A percentile compares a stretch with the other conserved stretches of the same genome.
Conservation (phyloP, 352 stramenopile genomes). For the Lagenidium sp. region DNA sequence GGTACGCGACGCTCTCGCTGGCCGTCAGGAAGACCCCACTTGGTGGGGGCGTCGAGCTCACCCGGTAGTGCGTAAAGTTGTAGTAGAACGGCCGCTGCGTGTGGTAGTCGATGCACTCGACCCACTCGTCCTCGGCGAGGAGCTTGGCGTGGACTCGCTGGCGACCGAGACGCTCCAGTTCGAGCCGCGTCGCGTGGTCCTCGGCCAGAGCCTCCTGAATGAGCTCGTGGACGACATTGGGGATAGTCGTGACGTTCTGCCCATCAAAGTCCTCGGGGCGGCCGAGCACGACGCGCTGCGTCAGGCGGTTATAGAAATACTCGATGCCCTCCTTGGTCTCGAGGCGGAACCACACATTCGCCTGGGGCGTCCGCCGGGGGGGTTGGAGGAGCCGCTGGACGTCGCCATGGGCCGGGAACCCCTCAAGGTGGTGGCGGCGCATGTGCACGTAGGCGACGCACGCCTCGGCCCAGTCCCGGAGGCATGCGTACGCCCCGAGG, state of each 20-base stretch:
- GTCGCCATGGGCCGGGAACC: slow-evolving; percentile 27
- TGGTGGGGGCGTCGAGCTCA: slow-evolving; percentile 23
- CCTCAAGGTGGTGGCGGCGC: slow-evolving; percentile 31
- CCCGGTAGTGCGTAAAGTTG: slow-evolving; percentile 40
- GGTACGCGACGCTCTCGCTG: slow-evolving; percentile 42
- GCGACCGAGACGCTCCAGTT: slow-evolving; percentile 41
- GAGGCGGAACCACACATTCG: slow-evolving; percentile 55
- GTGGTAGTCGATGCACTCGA: slow-evolving; percentile 41
- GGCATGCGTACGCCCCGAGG: slow-evolving; percentile 36
- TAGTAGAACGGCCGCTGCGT: slow-evolving; percentile 55
- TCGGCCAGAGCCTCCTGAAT: slow-evolving; percentile 30
- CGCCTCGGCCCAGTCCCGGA: slow-evolving; percentile 37
- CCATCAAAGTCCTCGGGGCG: slow-evolving; percentile 49
- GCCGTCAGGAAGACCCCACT: slow-evolving; percentile 38
- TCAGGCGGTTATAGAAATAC: slow-evolving; percentile 60
- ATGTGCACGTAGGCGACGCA: slow-evolving; percentile 53
- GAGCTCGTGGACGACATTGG: slow-evolving; percentile 29
- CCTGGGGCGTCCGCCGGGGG: slow-evolving; percentile 33
- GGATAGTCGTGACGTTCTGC: slow-evolving; percentile 29
- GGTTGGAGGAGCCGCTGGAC: slow-evolving; percentile 34
- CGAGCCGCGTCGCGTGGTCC: slow-evolving; percentile 29
- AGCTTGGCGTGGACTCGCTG: slow-evolving; percentile 26
- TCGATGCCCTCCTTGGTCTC: slow-evolving; percentile 30
- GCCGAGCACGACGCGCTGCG: slow-evolving; percentile 30
- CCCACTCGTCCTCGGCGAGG: slow-evolving; percentile 55